A percentile compares a stretch with the other conserved stretches of the same genome.
These are phyloP conservation scores for Beauveria bassiana DNA, from an alignment of 2,329 filamentous ascomycete species.

Conservation along the genomic window DNA sequence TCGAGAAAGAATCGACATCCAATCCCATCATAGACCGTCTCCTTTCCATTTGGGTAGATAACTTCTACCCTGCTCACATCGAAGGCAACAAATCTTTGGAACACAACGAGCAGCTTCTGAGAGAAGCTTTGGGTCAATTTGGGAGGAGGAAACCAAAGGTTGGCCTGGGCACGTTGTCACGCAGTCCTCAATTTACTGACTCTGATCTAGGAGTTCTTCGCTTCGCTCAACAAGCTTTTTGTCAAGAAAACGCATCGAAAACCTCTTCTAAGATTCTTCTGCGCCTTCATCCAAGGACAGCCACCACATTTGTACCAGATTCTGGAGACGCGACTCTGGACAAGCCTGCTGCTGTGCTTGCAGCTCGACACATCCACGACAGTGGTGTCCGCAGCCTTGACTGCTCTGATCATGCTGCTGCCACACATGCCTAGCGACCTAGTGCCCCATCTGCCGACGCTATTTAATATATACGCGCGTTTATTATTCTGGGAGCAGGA, in stretches of 20 bases:
- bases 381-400: conserved; percentile 66
- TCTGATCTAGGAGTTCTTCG: conserved; percentile 52
- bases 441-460: conserved; percentile 57
- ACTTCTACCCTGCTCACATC: conserved; percentile 29
- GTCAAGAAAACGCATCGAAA: conserved; percentile 56
- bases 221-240: conserved; percentile 57
- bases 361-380: conserved; percentile 72
- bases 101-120: conserved; percentile 42
- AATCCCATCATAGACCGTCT: conserved; percentile 49
- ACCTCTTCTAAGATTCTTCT: conserved; percentile 58
- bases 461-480: conserved; percentile 77
- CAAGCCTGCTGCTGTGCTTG: conserved; percentile 63
- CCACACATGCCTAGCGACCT: conserved; percentile 72
- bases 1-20: conserved; percentile 33
- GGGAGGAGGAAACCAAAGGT: conserved; percentile 62
- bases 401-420: conserved; percentile 71
- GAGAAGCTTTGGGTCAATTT: conserved; percentile 46
- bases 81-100: conserved; percentile 30
- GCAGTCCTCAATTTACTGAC: conserved; percentile 3
- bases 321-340: conserved; percentile 63
- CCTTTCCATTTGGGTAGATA: conserved; percentile 49
- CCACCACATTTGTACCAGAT: conserved; percentile 74
- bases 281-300: conserved; percentile 65
- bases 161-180: background rate
- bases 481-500: conserved; percentile 70